Evolutionary conservation across 2,329 filamentous ascomycete species (phyloP), one percentile per base, ranked within the genome.

Genomic region (Penicillium sp.): DNA sequence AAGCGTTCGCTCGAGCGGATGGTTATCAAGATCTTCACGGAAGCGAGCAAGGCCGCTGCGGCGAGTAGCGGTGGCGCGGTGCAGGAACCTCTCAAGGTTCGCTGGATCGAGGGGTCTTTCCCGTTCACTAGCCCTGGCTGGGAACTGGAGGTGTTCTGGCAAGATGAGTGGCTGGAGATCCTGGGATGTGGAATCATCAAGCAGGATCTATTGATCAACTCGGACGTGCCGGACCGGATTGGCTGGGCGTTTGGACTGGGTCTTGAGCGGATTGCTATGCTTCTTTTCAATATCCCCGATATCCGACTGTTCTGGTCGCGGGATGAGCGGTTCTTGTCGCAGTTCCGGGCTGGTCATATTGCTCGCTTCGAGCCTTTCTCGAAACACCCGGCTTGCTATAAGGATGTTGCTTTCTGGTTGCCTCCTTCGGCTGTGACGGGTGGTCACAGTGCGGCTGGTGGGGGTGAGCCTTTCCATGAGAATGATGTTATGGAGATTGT

Each of bases 401-500:
- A 93, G 76, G 94, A 99, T 72, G 89, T 97, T 11, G 90, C 92
- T 0, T 99, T 99, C 75, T 99, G 94, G 94, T 78, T 97, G 53
- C 78, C 74, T 19, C 72, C 78, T 65, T 73, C 63, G 61, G 72
- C 59, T 64, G 73, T 70, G 60, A 68, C 62, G 65, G 70, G 74
- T 60, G 65, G 74, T 61, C 61, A 64, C 62, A 72, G 73, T 60
- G 67, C 73, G 39, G 70, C 73, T 25, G 72, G 75, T 46, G 75
- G 76, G 33, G 65, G 70, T 27, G 61, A 74, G 19, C 69, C 75
- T 4, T 91, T 96, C 71, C 93, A 97, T 73, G 92, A 95, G 73
- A 97, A 97, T 76, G 94, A 99, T 74, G 81, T 97, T 50, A 97
- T 97, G 93, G 94, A 97, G 76, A 84, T 97, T 55, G 90, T 97